These are phyloP conservation scores for Solanum virginianum DNA, from an alignment of 257 asterid species.

Conservation along the genomic window DNA sequence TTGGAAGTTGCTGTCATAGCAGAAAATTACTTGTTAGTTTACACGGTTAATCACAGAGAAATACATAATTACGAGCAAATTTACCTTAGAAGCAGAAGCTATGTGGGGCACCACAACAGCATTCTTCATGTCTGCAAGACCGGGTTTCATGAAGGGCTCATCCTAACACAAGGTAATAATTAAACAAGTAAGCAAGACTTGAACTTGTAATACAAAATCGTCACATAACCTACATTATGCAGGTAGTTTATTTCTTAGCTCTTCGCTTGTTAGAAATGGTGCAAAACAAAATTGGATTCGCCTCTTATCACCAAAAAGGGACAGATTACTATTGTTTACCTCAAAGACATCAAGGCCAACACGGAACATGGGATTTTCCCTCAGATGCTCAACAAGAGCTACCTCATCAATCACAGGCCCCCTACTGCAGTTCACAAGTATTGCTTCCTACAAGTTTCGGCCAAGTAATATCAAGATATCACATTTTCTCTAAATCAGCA, in stretches of 20 bases:
- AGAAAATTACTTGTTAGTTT: neutral
- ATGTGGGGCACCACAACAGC: constrained; percentile 92
- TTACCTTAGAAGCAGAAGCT: constrained; percentile 97
- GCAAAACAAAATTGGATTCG: neutral
- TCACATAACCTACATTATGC: neutral
- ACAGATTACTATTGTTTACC: constrained; percentile 21
- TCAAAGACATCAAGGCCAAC: constrained; percentile 99
- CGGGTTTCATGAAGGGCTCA: constrained; percentile 95
- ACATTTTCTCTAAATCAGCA: neutral
- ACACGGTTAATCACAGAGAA: neutral
- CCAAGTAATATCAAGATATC: neutral
- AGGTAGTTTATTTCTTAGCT: neutral
- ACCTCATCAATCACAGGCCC: constrained; percentile 93
- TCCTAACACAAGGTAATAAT: constrained; percentile 30
- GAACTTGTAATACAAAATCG: neutral
- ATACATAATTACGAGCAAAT: neutral
- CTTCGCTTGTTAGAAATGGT: neutral
- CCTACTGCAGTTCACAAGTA: constrained; percentile 90
- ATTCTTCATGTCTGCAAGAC: constrained; percentile 79
- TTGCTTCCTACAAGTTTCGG: constrained; percentile 50
- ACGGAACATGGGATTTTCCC: constrained; percentile 88
- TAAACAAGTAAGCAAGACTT: neutral
- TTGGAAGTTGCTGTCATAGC: neutral
- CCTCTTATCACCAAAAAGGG: neutral
- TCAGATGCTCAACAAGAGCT: constrained; percentile 92